Percentiles rank a stretch among this genome's conserved stretches.
Evolutionary conservation across 257 asterid species (phyloP).

Genomic region (Dorcoceras hygrometricum): DNA sequence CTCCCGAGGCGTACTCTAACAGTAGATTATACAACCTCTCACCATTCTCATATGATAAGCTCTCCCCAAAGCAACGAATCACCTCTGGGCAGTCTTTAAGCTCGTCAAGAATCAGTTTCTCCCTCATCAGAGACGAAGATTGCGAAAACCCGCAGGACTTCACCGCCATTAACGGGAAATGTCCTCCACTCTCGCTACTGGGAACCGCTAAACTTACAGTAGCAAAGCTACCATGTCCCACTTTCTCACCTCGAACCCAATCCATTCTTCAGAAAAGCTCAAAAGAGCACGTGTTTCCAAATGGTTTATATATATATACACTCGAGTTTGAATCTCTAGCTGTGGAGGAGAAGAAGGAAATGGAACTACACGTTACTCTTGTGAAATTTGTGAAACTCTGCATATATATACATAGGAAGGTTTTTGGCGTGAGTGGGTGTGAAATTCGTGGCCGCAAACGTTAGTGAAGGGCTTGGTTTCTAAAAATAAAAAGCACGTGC

Average conservation of each 20-base stretch:
- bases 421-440: neutral
- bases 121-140: constrained; percentile 37
- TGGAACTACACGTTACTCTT: neutral
- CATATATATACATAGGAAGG: neutral
- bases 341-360: too few species aligned
- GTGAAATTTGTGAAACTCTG: constrained; percentile 1
- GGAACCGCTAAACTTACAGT: constrained; percentile 45
- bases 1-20: constrained; percentile 47
- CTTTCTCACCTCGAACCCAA: constrained; percentile 48
- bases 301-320: too few species aligned
- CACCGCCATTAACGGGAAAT: constrained; percentile 47
- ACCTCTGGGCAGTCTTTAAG: constrained; percentile 37
- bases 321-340: too few species aligned
- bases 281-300: too few species aligned
- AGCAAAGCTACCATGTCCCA: constrained; percentile 60
- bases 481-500: constrained; percentile 30
- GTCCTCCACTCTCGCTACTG: constrained; percentile 7
- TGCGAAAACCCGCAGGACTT: constrained; percentile 37
- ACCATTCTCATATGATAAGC: constrained; percentile 34
- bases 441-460: constrained; percentile 3
- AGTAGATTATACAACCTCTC: constrained; percentile 39
- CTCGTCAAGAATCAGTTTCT: constrained; percentile 38
- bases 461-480: constrained; percentile 12
- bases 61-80: constrained; percentile 40
- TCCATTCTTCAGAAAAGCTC: constrained; percentile 31